Conservation (phyloP, 2,329 filamentous ascomycete genomes). For the Acephala macrosclerotiorum region DNA sequence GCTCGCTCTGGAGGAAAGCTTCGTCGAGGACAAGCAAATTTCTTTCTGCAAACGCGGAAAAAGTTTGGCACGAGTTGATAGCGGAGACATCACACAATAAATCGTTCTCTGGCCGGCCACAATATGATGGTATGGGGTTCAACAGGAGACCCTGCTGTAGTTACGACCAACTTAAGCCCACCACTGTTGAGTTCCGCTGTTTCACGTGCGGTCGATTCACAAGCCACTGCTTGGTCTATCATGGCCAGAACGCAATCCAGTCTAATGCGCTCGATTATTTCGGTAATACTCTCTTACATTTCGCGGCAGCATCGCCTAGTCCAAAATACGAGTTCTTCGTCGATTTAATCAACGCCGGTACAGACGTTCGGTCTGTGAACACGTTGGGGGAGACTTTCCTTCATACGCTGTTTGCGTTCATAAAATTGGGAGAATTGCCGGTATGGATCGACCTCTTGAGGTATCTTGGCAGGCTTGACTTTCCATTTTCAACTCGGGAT, state of each 20-base stretch:
- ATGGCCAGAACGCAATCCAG: not conserved
- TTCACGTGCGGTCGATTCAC: not conserved
- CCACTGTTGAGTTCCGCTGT: not conserved
- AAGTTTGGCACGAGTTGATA: constrained; percentile 3
- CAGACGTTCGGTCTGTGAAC: not conserved
- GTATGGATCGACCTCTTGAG: not conserved
- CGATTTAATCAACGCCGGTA: not conserved
- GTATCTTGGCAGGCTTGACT: not conserved
- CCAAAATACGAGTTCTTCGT: not conserved
- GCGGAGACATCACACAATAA: not conserved
- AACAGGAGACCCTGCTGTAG: not conserved
- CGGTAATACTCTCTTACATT: not conserved
- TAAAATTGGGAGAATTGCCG: not conserved
- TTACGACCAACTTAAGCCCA: too few species aligned
- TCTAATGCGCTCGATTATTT: not conserved
- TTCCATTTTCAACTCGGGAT: not conserved
- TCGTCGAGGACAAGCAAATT: not conserved
- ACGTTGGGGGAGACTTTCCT: not conserved
- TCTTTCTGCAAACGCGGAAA: not conserved
- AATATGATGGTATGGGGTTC: not conserved
- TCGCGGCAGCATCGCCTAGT: not conserved
- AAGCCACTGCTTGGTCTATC: not conserved
- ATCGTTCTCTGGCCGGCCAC: not conserved
- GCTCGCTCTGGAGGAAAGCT: not conserved
- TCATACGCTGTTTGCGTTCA: not conserved